Evolutionary conservation across 1,139 yeast species (phyloP).

Genomic region (Pichia sp.): DNA sequence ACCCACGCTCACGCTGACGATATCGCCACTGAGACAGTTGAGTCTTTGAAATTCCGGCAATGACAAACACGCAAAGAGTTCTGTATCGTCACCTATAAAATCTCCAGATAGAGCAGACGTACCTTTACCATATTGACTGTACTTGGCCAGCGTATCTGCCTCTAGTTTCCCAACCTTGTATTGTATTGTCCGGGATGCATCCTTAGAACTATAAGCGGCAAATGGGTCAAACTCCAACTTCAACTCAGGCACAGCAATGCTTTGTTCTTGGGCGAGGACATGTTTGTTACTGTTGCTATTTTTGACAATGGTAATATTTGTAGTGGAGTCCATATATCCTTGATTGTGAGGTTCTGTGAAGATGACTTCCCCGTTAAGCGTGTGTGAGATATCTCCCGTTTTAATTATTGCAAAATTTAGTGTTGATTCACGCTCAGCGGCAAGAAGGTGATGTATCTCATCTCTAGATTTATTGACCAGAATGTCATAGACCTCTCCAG

Average conservation of each 20-base stretch:
- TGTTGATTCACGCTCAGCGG: slow-evolving; percentile 31
- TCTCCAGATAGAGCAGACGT: slow-evolving; percentile 7
- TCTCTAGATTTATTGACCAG: slow-evolving; percentile 31
- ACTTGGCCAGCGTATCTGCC: slow-evolving; percentile 6
- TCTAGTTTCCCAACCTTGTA: slow-evolving; percentile 3
- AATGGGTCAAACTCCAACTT: too few species aligned
- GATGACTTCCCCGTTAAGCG: slow-evolving; percentile 44
- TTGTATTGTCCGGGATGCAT: neutral
- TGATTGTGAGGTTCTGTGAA: slow-evolving; percentile 71
- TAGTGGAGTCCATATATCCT: slow-evolving; percentile 41
- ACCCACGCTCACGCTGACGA: too few species aligned
- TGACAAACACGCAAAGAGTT: slow-evolving; percentile 45
- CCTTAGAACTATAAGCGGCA: too few species aligned
- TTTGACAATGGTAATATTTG: slow-evolving; percentile 49
- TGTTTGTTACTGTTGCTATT: neutral
- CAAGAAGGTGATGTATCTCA: slow-evolving; percentile 26
- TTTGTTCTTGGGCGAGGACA: neutral
- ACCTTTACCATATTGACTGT: slow-evolving; percentile 16
- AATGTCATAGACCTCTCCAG: slow-evolving; percentile 36
- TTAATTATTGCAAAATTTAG: slow-evolving; percentile 30
- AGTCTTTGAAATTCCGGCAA: slow-evolving; percentile 46
- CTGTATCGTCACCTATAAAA: slow-evolving; percentile 26
- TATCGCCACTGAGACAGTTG: slow-evolving; percentile 67
- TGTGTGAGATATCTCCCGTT: slow-evolving; percentile 24
- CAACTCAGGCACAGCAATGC: too few species aligned